Percentiles rank a stretch among this genome's conserved stretches.
Conservation (phyloP, 1,284 basidiomycete genomes). For the Coriolopsis trogii region DNA sequence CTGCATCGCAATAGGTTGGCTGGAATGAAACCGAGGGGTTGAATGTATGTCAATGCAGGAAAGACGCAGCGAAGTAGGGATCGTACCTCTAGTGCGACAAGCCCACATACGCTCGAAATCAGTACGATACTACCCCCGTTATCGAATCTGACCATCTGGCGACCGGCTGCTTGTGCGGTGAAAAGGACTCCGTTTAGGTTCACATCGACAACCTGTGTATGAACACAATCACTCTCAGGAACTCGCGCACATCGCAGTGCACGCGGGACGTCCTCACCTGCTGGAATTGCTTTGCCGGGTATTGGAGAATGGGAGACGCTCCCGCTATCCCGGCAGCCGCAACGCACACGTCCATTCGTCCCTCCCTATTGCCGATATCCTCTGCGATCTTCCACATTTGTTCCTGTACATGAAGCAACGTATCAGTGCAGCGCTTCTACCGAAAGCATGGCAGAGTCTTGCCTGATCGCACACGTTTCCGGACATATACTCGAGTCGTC, state of each 20-base stretch:
- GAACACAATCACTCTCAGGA: conserved; percentile 30
- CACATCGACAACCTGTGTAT: conserved; percentile 63
- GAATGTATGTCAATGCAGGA: neutral
- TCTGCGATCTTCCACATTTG: conserved; percentile 56
- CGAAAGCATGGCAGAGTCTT: neutral
- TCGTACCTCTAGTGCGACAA: conserved; percentile 76
- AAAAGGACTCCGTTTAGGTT: conserved; percentile 79
- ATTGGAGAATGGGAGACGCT: conserved; percentile 64
- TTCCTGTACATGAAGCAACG: conserved; percentile 23
- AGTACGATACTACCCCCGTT: conserved; percentile 78
- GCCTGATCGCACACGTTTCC: conserved; percentile 66
- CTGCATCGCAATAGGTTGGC: conserved; percentile 53
- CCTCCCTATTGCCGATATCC: conserved; percentile 64
- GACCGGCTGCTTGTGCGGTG: conserved; percentile 78
- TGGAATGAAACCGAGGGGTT: conserved; percentile 17
- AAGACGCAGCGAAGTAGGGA: neutral
- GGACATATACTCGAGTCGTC: conserved; percentile 65
- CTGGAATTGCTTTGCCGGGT: conserved; percentile 69
- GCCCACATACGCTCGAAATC: conserved; percentile 86
- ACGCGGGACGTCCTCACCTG: too few species aligned
- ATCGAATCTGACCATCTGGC: conserved; percentile 72
- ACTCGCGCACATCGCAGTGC: too few species aligned
- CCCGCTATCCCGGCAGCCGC: conserved; percentile 67
- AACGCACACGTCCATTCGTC: conserved; percentile 73
- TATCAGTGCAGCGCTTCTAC: neutral